Percentiles rank a stretch among this genome's conserved stretches.
These are phyloP conservation scores for Cinnamomum chago DNA, from an alignment of 164 flowering plant genomes.

Conservation along the genomic window DNA sequence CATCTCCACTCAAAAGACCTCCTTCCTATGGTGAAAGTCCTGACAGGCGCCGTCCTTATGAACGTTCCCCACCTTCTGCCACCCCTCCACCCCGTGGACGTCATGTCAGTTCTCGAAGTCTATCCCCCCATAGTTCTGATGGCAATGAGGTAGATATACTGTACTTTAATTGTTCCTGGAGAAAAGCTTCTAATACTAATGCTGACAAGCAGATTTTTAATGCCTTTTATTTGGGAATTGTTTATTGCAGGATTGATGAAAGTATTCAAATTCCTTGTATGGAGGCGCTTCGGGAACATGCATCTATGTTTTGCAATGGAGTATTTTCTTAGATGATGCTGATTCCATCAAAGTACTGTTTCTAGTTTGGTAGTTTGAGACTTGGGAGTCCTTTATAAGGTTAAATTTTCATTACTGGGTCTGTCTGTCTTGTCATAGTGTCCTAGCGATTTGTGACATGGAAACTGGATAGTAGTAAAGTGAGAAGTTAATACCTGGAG, in stretches of 20 bases:
- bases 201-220: not conserved
- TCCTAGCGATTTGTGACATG: constrained; percentile 1
- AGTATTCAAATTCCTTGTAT: not conserved
- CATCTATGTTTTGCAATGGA: not conserved
- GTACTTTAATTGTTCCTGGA: not conserved
- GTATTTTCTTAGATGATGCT: not conserved
- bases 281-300: constrained; percentile 5
- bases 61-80: constrained; percentile 42
- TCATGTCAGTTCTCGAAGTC: constrained; percentile 50
- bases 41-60: constrained; percentile 29
- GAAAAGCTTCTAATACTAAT: not conserved
- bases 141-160: constrained; percentile 31
- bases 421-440: constrained; percentile 16
- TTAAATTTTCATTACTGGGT: constrained; percentile 5
- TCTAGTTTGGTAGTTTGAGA: constrained; percentile 19
- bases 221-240: not conserved
- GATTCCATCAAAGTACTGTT: constrained; percentile 20
- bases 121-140: constrained; percentile 50
- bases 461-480: not conserved
- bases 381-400: constrained; percentile 16
- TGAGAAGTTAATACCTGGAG: not conserved
- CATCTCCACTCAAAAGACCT: constrained; percentile 37
- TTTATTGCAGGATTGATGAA: constrained; percentile 36
- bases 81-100: constrained; percentile 55
- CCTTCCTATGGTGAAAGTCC: constrained; percentile 47